Evolutionary conservation across 2,329 filamentous ascomycete genomes (phyloP), one percentile per base, ranked within the genome.

Genomic region (Anthostomella pinea): DNA sequence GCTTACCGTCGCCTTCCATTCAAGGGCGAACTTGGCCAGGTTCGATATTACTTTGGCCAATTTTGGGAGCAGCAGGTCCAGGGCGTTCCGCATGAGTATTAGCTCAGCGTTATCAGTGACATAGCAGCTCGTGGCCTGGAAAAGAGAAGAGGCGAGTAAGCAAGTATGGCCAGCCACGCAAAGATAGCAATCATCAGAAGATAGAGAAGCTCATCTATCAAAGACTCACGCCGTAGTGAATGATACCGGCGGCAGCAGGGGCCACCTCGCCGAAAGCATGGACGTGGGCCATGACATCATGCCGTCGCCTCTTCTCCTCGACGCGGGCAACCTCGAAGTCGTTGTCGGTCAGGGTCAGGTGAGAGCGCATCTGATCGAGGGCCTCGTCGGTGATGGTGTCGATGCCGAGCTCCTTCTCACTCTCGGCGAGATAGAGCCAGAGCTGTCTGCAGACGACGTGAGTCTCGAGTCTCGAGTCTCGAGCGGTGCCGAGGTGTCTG

Each of bases 401-500:
- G 30, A 95, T 76, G 3, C 88, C 88, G 2, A 95, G 75, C 62
- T 90, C 84, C 61, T 81, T 82, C 70, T 95, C 84, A 8, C 77
- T 73, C 70, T 95, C 83, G 16, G 89, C 89, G 8, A 95, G 83
- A 66, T 75, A 81, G 28, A 91, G 69, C 90, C 90, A 96, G 13
- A 95, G 78, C 60, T 86, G 75, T 47, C 89, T 80, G 88, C 43
- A 49, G 94, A 81, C 88, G 30, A 79, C 82, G 62, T 82, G 79
- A n/a, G n/a, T n/a, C n/a, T n/a, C n/a, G n/a, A n/a, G n/a, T n/a
- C n/a, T n/a, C n/a, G n/a, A n/a, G n/a, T n/a, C n/a, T n/a, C n/a
- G n/a, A n/a, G n/a, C n/a, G n/a, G n/a, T n/a, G n/a, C n/a, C n/a
- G n/a, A n/a, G n/a, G n/a, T n/a, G n/a, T n/a, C n/a, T n/a, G n/a